Evolutionary conservation across 2,329 filamentous ascomycete genomes (phyloP).

Genomic region (Cladosporium sp.): DNA sequence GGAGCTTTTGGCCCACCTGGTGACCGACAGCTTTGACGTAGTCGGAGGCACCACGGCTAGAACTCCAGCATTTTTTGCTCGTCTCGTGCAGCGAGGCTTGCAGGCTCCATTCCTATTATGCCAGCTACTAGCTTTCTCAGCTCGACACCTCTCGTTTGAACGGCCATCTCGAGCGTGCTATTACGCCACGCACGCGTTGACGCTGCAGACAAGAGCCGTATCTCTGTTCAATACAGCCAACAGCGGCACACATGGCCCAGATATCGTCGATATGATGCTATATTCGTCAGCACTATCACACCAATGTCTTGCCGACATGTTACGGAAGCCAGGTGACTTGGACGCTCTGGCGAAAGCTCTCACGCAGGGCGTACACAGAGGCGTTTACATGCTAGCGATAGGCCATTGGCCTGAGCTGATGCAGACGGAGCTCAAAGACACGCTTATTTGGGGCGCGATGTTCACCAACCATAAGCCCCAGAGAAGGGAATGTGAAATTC

Average conservation of each 20-base stretch:
- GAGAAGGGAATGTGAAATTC: too few species aligned
- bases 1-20: too few species aligned
- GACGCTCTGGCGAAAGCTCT: not conserved
- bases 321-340: not conserved
- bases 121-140: constrained; percentile 1
- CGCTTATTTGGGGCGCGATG: not conserved
- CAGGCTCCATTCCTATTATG: not conserved
- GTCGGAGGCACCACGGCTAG: too few species aligned
- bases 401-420: not conserved
- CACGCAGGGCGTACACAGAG: not conserved
- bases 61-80: too few species aligned
- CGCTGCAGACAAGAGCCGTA: not conserved
- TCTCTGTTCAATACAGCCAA: not conserved
- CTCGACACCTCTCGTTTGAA: not conserved
- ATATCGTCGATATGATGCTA: not conserved
- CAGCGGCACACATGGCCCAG: not conserved
- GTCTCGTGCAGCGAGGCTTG: not conserved
- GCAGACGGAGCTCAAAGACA: not conserved
- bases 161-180: not conserved
- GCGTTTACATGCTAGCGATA: not conserved
- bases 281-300: not conserved
- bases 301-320: not conserved
- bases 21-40: too few species aligned
- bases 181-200: not conserved
- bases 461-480: not conserved